Conservation (phyloP, 2,329 filamentous ascomycete species). For the Catunica adiposa region DNA sequence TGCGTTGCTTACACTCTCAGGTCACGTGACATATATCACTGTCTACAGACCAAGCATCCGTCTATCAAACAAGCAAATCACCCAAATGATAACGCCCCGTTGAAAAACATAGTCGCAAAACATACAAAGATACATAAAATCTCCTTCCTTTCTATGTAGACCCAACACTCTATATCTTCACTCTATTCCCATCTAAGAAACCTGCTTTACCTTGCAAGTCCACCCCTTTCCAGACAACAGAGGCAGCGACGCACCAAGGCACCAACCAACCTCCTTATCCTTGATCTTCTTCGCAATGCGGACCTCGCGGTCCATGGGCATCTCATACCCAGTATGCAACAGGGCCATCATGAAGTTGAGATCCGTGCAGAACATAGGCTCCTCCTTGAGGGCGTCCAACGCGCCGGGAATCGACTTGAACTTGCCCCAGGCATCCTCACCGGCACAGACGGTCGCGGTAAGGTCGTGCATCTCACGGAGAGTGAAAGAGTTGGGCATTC, state of each 20-base stretch:
- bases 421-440: slow-evolving; percentile 55
- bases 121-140: neutral
- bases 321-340: slow-evolving; percentile 90
- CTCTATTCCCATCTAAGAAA: slow-evolving; percentile 26
- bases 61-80: too few relatives aligned
- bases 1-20: neutral
- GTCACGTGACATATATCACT: neutral
- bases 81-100: too few relatives aligned
- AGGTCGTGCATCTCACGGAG: slow-evolving; percentile 78
- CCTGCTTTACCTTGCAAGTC: slow-evolving; percentile 70
- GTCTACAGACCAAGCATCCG: neutral
- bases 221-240: slow-evolving; percentile 72
- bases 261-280: slow-evolving; percentile 93
- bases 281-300: slow-evolving; percentile 99
- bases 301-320: slow-evolving; percentile 91
- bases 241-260: slow-evolving; percentile 83
- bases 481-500: slow-evolving; percentile 97
- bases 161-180: neutral
- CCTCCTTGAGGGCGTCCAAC: slow-evolving; percentile 58
- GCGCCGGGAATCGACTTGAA: slow-evolving; percentile 65
- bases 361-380: slow-evolving; percentile 86
- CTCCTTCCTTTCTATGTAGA: neutral
- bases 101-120: neutral
- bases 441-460: slow-evolving; percentile 67
- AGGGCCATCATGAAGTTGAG: slow-evolving; percentile 92